Evolutionary conservation across 805 yeast species (phyloP), one percentile per base, ranked within the genome.

Genomic region (Novakomyces olei): DNA sequence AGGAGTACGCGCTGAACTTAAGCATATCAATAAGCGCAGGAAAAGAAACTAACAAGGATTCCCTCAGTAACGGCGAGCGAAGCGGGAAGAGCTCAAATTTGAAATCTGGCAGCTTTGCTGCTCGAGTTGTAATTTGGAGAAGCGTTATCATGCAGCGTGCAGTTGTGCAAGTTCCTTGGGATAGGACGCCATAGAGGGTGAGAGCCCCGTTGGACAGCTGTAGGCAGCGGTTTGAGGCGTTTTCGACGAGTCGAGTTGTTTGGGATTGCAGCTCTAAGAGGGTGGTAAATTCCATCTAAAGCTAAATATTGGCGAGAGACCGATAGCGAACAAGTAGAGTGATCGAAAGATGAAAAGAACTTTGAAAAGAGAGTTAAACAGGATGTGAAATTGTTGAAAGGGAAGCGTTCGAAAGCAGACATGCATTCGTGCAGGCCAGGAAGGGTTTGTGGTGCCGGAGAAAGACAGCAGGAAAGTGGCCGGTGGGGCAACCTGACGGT

Each of bases 281-380:
- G 51, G 53, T 47, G 51, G 53, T 49, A 46, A 43, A 50, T 48
- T 51, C 58, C 58, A 52, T 51, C 55, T 53, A 52, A 55, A 50
- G 58, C 59, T 55, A 51, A 54, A 54, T 54, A 53, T 53, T 51
- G 57, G 60, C 57, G 57, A 53, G 59, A 53, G 58, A 54, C 59
- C 58, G 58, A 54, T 55, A 55, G 57, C 57, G 56, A 54, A 54
- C 58, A 55, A 53, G 59, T 54, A 55, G 57, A 51, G 58, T 55
- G 58, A 55, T 47, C 58, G 57, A 55, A 53, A 54, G 59, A 54
- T 55, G 58, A 54, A 54, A 54, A 53, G 57, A 45, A 53, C 57
- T 51, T 51, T 53, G 57, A 52, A 53, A 53, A 53, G 58, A 50
- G 58, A 53, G 58, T 53, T 57, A 52, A 54, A 52, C 46, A 54